phyloP scores from a whole-genome alignment of 306 rosid genomes.

The Vicia villosa region DNA sequence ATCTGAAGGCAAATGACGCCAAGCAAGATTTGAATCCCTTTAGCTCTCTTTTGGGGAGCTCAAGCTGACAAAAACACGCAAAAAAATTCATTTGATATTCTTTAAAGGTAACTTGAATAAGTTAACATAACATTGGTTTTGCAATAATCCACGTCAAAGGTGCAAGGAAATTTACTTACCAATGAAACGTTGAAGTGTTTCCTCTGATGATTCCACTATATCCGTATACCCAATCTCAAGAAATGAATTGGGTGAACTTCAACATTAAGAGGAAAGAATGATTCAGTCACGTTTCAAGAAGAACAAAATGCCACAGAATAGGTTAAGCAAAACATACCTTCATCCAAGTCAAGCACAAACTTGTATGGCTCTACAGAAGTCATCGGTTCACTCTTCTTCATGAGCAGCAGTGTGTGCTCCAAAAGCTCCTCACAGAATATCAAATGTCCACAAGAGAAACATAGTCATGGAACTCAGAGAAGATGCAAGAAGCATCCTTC shows the following conservation, averaged over 20 bases:
- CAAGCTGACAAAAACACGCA: conserved; percentile 14
- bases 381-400: conserved; percentile 45
- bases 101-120: conserved; percentile 10
- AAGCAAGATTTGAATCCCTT: conserved; percentile 24
- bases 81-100: conserved; percentile 6
- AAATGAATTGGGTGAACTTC: conserved; percentile 11
- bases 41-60: conserved; percentile 33
- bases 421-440: conserved; percentile 25
- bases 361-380: conserved; percentile 43
- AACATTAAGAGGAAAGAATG: conserved; percentile 12
- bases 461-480: conserved; percentile 37
- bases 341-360: conserved; percentile 53
- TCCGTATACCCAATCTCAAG: conserved; percentile 8
- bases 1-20: conserved; percentile 34
- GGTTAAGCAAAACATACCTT: conserved; percentile 55
- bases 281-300: conserved; percentile 13
- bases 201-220: conserved; percentile 2
- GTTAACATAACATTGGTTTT: not conserved
- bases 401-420: conserved; percentile 40
- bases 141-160: not conserved
- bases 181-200: not conserved
- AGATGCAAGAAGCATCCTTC: conserved; percentile 57
- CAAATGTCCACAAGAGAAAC: conserved; percentile 34
- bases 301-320: not conserved
- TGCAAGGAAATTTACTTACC: not conserved